These are phyloP conservation scores for Solanum rostratum DNA, from an alignment of 257 asterid species.

Conservation along the genomic window DNA sequence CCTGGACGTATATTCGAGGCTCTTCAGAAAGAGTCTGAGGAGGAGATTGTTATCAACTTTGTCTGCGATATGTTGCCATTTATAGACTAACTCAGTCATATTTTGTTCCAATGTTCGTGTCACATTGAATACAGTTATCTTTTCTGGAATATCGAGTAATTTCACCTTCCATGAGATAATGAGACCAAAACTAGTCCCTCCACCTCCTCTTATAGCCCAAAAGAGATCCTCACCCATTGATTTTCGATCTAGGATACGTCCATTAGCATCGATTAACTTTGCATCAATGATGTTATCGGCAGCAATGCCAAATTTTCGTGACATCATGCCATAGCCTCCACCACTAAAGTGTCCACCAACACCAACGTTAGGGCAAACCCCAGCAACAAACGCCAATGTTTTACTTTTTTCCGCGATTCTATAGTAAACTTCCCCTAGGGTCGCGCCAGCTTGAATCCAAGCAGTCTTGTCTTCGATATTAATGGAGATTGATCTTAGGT, in stretches of 20 bases:
- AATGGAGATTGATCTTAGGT: background rate
- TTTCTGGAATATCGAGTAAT: background rate
- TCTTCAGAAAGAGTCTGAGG: background rate
- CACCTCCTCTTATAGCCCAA: too few relatives aligned
- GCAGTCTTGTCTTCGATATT: background rate
- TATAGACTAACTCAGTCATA: background rate
- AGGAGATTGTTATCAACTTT: background rate
- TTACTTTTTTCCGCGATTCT: too few relatives aligned
- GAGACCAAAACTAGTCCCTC: too few relatives aligned
- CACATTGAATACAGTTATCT: background rate
- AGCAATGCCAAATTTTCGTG: background rate
- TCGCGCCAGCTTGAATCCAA: background rate
- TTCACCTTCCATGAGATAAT: background rate
- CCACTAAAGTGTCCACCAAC: background rate
- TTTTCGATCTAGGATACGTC: too few relatives aligned
- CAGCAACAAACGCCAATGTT: background rate
- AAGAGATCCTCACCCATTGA: too few relatives aligned
- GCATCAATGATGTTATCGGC: background rate
- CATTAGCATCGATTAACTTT: background rate
- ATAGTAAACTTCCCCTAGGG: background rate
- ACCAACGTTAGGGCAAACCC: background rate
- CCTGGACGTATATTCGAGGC: background rate
- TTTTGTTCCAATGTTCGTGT: background rate
- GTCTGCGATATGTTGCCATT: background rate
- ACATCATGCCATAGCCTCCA: background rate